A percentile compares a stretch with the other conserved stretches of the same genome.
These are phyloP conservation scores for Dothideomycetes sp. DNA, from an alignment of 2,329 filamentous ascomycete species.

Conservation along the genomic window DNA sequence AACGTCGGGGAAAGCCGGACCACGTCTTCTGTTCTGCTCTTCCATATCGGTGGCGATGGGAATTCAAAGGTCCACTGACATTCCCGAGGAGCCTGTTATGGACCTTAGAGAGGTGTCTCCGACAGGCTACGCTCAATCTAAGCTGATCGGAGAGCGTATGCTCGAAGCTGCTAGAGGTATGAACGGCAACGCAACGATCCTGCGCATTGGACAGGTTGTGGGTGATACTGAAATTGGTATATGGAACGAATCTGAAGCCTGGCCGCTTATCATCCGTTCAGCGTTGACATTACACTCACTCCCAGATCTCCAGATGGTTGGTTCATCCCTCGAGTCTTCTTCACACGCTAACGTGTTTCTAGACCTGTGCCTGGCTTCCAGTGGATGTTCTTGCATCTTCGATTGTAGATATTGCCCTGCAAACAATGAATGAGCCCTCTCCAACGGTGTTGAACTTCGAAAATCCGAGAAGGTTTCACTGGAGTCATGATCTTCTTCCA, in stretches of 20 bases:
- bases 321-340: neutral
- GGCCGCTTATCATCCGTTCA: conserved; percentile 37
- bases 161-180: conserved; percentile 6
- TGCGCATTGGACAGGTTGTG: conserved; percentile 34
- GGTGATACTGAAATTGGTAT: conserved; percentile 34
- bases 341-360: neutral
- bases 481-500: conserved; percentile 43
- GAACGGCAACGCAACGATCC: conserved; percentile 14
- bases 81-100: conserved; percentile 7
- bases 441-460: conserved; percentile 22
- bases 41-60: conserved; percentile 32
- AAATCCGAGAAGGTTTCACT: conserved; percentile 38
- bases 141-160: conserved; percentile 13
- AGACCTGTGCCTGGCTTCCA: conserved; percentile 4
- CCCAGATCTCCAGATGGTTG: conserved; percentile 30
- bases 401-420: conserved; percentile 2
- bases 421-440: neutral
- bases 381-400: conserved; percentile 3
- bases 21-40: conserved; percentile 39
- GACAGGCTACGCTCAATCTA: conserved; percentile 13
- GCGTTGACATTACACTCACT: conserved; percentile 35
- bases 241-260: conserved; percentile 40
- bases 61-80: neutral
- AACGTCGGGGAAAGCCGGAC: neutral
- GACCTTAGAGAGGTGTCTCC: conserved; percentile 10